Base-by-base conservation (phyloP, 352 stramenopile genomes). In the Pythium brachiatum region DNA sequence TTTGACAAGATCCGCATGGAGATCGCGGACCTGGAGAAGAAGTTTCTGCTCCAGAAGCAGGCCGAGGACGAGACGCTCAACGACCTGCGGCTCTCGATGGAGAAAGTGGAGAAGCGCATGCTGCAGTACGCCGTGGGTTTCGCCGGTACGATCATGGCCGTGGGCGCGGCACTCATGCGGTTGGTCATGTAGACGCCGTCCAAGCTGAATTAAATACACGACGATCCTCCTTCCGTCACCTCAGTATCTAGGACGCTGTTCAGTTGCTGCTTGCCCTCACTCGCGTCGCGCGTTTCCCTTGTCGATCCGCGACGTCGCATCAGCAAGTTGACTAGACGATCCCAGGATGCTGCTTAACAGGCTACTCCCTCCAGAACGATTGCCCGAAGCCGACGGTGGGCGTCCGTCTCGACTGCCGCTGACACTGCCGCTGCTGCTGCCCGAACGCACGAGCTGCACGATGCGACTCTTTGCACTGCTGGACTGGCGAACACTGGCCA, bases 1-100 rank as follows among this genome's bases (percentile, higher is more conserved):
- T 94, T 95, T 56, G 86, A 95, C 70, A 92, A 94, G 63, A 89
- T 95, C 59, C 86, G 84, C 58, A 84, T 92, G 66, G 86, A 95
- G 62, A 91, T 95, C 43, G 78, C 80, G 2, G 84, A 94, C 71
- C 81, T 95, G 8, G 86, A 95, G 61, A 93, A 93, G 44, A 93
- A 95, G 69, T 95, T 95, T 73, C 61, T 95, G 60, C 70, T 95
- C 53, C 86, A 95, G 56, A 95, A 95, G 69, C 86, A 95, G 62
- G 83, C 83, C 4, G 86, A 95, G 58, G 86, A 95, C 46, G 85
- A 94, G 56, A 95, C 85, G 29, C 68, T 95, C 50, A 94, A 93
- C 60, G 84, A 93, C 51, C 64, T 95, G 58, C 83, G 86, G 31
- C 66, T 96, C 46, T 92, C 87, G 26, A 96, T 94, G 82, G 87